Conservation (phyloP, 2,329 filamentous ascomycete genomes). For the Cadophora luteo-olivacea region DNA sequence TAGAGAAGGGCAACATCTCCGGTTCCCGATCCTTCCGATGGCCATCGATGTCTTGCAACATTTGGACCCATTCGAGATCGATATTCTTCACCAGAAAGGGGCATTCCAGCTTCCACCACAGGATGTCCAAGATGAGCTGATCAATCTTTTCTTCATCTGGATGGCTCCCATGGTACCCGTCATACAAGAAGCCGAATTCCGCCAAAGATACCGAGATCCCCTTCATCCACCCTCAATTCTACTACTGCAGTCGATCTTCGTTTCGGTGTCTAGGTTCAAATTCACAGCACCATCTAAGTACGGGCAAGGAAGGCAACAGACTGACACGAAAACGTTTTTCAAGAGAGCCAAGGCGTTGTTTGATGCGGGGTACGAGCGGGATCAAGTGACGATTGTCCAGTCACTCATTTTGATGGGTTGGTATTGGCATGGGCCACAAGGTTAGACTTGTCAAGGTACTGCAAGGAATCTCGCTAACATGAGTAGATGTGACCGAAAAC, state of each 20-base stretch:
- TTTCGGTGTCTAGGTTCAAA: not conserved
- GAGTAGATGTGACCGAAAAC: not conserved
- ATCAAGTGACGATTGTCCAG: not conserved
- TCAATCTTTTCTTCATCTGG: not conserved
- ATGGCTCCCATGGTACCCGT: not conserved
- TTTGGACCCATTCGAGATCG: not conserved
- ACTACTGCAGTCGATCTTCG: not conserved
- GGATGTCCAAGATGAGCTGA: not conserved
- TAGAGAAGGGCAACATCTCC: no score
- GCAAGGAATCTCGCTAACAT: not conserved
- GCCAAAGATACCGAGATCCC: not conserved
- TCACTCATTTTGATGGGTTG: not conserved
- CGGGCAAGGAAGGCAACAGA: not conserved
- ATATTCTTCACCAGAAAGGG: not conserved
- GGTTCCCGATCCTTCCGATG: not conserved
- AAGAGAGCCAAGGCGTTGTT: not conserved
- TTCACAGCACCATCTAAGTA: not conserved
- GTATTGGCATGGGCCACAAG: not conserved
- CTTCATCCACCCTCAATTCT: not conserved
- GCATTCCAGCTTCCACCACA: not conserved
- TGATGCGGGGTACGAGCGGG: not conserved
- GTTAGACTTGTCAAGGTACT: not conserved
- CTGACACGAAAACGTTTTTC: not conserved
- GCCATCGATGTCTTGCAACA: not conserved
- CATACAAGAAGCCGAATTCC: not conserved